Conservation (phyloP, 495 filamentous ascomycete species). For the Penicillium verhagenii region DNA sequence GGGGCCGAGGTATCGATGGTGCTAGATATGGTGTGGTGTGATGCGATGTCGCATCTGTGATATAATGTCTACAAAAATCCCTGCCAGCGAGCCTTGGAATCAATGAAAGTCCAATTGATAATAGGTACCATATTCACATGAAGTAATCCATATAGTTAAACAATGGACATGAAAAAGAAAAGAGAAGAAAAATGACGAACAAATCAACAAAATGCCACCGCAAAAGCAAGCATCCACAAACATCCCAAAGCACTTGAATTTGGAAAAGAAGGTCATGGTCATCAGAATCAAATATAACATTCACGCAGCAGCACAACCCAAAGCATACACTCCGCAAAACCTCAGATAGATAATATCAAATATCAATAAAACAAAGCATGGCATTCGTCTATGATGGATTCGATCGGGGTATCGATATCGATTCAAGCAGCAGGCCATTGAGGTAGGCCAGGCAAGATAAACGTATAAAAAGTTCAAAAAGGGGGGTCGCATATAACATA, state of each 20-base stretch:
- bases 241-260: background rate
- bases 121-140: constrained; percentile 13
- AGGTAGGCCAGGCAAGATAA: constrained; percentile 4
- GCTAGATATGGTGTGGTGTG: too few species aligned
- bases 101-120: background rate
- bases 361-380: constrained; percentile 6
- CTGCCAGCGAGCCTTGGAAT: too few species aligned
- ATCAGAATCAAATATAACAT: constrained; percentile 3
- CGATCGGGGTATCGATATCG: constrained; percentile 23
- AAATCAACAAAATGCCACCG: constrained; percentile 1
- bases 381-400: constrained; percentile 25
- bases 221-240: background rate
- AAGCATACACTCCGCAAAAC: background rate
- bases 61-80: too few species aligned
- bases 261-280: background rate
- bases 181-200: background rate
- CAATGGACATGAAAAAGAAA: background rate
- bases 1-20: too few species aligned
- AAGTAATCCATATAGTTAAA: constrained; percentile 8
- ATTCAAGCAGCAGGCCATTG: constrained; percentile 2
- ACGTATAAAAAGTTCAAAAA: background rate
- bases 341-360: constrained; percentile 1
- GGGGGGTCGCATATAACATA: background rate
- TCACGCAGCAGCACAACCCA: background rate
- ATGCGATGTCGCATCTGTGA: too few species aligned